phyloP scores from a whole-genome alignment of 176 grass and related monocot genomes.

The Avena insularis region DNA sequence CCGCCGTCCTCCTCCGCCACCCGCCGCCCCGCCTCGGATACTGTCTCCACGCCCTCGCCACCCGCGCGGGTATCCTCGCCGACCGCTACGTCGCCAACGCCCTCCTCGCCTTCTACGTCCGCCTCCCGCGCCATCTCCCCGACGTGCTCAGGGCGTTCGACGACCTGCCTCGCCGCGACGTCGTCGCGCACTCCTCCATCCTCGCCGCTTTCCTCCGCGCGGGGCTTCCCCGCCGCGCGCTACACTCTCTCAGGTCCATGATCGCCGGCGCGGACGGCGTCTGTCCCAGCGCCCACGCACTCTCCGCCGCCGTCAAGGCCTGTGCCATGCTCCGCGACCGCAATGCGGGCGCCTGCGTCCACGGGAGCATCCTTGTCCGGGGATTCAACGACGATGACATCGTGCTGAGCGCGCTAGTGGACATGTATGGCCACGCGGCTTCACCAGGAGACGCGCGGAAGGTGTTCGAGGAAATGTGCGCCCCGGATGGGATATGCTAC shows the following conservation, averaged over 20 bases:
- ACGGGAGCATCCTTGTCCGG: slow-evolving; percentile 61
- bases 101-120: slow-evolving; percentile 74
- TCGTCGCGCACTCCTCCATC: slow-evolving; percentile 86
- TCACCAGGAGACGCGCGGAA: slow-evolving; percentile 48
- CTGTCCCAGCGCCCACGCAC: slow-evolving; percentile 68
- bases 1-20: slow-evolving; percentile 48
- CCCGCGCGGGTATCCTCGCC: slow-evolving; percentile 40
- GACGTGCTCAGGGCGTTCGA: slow-evolving; percentile 73
- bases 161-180: slow-evolving; percentile 65
- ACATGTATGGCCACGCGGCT: slow-evolving; percentile 68
- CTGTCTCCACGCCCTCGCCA: slow-evolving; percentile 38
- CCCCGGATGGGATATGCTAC: slow-evolving; percentile 77
- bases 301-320: slow-evolving; percentile 81
- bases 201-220: slow-evolving; percentile 64
- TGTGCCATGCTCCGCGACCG: slow-evolving; percentile 63
- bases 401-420: slow-evolving; percentile 67
- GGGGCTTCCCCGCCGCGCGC: slow-evolving; percentile 53
- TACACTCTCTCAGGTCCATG: slow-evolving; percentile 66
- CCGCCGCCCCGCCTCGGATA: slow-evolving; percentile 37
- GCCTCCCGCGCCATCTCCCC: slow-evolving; percentile 54
- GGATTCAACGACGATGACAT: slow-evolving; percentile 57
- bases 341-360: slow-evolving; percentile 64
- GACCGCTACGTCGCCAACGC: slow-evolving; percentile 57
- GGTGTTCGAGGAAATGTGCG: slow-evolving; percentile 71
- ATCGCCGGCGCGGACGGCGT: slow-evolving; percentile 49